Evolutionary conservation across 2,329 filamentous ascomycete genomes (phyloP), one percentile per base, ranked within the genome.

Genomic region (Endoconidiophora polonica): DNA sequence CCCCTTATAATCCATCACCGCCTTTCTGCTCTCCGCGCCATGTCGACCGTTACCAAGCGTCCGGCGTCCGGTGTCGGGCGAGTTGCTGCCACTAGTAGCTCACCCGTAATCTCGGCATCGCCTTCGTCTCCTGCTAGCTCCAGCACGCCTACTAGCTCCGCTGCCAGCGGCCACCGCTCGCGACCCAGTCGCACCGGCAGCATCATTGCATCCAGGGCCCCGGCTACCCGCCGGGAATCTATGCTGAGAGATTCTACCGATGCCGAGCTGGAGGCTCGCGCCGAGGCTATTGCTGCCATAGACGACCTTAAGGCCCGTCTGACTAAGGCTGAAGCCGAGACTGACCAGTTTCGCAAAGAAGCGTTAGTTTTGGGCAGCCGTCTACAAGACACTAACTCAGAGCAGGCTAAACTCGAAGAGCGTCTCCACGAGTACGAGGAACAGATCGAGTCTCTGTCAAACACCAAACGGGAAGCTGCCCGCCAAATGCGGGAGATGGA

Each of bases 401-500:
- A 95, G 63, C 88, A 94, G 59, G 77, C 77, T 48, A 86, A 83
- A 66, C 68, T 95, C 36, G 91, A 98, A 63, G 90, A 96, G 62
- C 79, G 78, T 55, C 72, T 83, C 43, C 88, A 95, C 62, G 88
- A 94, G 64, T 80, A 78, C 59, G 87, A 91, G 54, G 85, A 90
- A 63, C 79, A 81, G 60, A 76, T 90, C 52, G 87, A 94, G 64
- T 70, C 75, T 5, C 71, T 96, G 49, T 79, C 80, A 60, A 87
- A 85, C 59, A 86, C 94, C 60, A 88, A 91, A 67, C 78, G 85
- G 58, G 88, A 96, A 57, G 73, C 81, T 50, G 77, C 81, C 26
- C 77, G 87, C 55, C 83, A 93, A 64, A 84, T 86, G 60, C 79
- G 90, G 56, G 91, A 98, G 63, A 80, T 95, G 68, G 88, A 95